phyloP scores from a whole-genome alignment of 2,329 filamentous ascomycete genomes.

The Xylariaceae sp. region DNA sequence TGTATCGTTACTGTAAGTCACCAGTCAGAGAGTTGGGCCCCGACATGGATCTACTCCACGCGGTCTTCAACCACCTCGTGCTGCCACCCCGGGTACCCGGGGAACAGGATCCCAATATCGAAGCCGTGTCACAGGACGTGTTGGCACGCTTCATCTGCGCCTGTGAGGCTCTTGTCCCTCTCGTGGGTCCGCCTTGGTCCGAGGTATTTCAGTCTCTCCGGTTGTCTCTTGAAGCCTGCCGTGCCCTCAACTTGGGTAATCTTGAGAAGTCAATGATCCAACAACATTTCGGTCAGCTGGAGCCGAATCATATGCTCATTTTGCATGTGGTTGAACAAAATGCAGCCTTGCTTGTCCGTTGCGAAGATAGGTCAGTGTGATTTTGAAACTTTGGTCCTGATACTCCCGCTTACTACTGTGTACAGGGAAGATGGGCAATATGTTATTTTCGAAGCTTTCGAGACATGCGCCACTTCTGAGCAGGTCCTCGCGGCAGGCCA shows the following conservation, averaged over 20 bases:
- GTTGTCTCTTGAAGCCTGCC: constrained; percentile 20
- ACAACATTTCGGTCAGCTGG: constrained; percentile 17
- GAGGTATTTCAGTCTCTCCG: constrained; percentile 18
- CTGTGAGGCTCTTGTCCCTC: constrained; percentile 6
- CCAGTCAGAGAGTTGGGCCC: background rate
- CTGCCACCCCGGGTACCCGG: constrained; percentile 41
- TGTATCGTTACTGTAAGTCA: background rate
- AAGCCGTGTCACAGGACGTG: constrained; percentile 29
- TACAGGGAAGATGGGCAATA: constrained; percentile 20
- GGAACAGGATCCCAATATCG: constrained; percentile 31
- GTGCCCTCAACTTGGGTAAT: constrained; percentile 19
- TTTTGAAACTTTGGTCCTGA: background rate
- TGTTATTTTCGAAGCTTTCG: constrained; percentile 55
- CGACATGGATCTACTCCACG: constrained; percentile 15
- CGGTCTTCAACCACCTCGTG: constrained; percentile 41
- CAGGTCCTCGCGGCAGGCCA: constrained; percentile 44
- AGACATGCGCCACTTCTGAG: constrained; percentile 48
- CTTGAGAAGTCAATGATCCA: constrained; percentile 19
- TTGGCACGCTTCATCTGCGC: constrained; percentile 27
- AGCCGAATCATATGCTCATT: constrained; percentile 19
- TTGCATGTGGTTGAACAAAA: constrained; percentile 30
- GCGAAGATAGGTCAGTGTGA: constrained; percentile 21
- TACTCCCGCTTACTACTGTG: background rate
- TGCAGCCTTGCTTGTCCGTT: constrained; percentile 26
- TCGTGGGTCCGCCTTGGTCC: constrained; percentile 15